phyloP scores from a whole-genome alignment of 2,329 filamentous ascomycete genomes.

The Microsporum canis region DNA sequence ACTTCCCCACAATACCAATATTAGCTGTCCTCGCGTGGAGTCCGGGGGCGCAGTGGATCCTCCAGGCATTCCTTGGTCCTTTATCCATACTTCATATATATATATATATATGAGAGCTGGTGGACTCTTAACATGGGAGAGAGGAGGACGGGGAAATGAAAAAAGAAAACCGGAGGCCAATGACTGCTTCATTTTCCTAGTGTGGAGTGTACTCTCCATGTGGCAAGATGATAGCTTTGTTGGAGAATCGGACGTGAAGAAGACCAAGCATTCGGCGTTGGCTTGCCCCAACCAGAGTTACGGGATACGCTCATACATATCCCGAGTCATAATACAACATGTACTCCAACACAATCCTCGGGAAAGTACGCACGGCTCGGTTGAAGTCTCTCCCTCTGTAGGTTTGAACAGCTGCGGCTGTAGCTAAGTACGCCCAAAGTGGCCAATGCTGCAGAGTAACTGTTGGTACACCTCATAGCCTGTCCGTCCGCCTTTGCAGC shows the following conservation, averaged over 20 bases:
- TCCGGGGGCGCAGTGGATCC: conserved; percentile 1
- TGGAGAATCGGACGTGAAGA: neutral
- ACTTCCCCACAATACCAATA: neutral
- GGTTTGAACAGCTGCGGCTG: neutral
- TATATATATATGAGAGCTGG: too few species aligned
- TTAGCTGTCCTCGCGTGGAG: neutral
- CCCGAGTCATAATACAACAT: neutral
- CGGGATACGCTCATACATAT: neutral
- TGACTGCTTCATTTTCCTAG: too few species aligned
- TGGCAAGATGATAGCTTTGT: too few species aligned
- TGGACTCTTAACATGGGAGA: neutral
- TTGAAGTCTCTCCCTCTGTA: neutral
- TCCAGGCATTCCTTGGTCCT: neutral
- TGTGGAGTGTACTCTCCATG: too few species aligned
- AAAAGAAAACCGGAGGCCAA: too few species aligned
- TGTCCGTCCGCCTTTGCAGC: neutral
- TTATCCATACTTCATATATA: too few species aligned
- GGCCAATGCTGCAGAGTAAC: neutral
- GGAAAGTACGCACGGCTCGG: neutral
- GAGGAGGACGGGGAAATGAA: neutral
- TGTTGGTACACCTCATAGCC: neutral
- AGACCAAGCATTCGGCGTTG: neutral
- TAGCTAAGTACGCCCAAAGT: neutral
- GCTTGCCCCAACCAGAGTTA: neutral
- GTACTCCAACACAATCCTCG: neutral